Evolutionary conservation across 169 alveolate species (phyloP).

Genomic region (Cryptosporidium andersoni): DNA sequence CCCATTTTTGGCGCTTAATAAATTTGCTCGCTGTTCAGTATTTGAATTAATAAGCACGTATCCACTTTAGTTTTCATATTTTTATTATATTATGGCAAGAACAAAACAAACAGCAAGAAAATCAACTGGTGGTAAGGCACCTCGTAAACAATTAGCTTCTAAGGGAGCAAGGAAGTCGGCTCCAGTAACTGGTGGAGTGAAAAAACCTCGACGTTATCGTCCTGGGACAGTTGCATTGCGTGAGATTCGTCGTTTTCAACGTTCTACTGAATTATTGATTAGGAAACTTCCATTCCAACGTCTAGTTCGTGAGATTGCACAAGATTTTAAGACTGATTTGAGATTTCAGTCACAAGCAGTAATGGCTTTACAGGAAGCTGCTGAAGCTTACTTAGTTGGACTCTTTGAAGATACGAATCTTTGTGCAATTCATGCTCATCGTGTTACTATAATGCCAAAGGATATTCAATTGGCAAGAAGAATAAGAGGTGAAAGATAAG

Average conservation of each 20-base stretch:
- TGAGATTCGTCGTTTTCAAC: conserved; percentile 97
- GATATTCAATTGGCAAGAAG: conserved; percentile 98
- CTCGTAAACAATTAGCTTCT: conserved; percentile 96
- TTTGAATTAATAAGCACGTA: too few relatives aligned
- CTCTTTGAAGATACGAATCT: conserved; percentile 99
- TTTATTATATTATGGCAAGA: conserved; percentile 89
- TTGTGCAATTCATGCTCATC: conserved; percentile 99
- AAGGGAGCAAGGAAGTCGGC: conserved; percentile 99
- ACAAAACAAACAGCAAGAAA: conserved; percentile 98
- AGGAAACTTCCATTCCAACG: conserved; percentile 97
- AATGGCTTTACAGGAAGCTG: conserved; percentile 96
- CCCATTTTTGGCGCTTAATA: too few relatives aligned
- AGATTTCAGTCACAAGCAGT: conserved; percentile 94
- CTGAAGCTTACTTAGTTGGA: conserved; percentile 98
- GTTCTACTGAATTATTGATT: conserved; percentile 91
- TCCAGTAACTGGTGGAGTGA: conserved; percentile 95
- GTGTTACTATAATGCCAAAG: conserved; percentile 99
- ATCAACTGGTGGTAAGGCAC: conserved; percentile 98
- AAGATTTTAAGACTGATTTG: conserved; percentile 92
- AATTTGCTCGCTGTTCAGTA: too few relatives aligned
- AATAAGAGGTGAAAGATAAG: conserved; percentile 96
- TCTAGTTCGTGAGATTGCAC: conserved; percentile 95
- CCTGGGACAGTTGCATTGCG: conserved; percentile 99
- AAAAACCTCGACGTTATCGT: conserved; percentile 98
- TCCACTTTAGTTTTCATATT: too few relatives aligned